phyloP scores from a whole-genome alignment of 495 filamentous ascomycete species.

The Penicillium crystallinum region DNA sequence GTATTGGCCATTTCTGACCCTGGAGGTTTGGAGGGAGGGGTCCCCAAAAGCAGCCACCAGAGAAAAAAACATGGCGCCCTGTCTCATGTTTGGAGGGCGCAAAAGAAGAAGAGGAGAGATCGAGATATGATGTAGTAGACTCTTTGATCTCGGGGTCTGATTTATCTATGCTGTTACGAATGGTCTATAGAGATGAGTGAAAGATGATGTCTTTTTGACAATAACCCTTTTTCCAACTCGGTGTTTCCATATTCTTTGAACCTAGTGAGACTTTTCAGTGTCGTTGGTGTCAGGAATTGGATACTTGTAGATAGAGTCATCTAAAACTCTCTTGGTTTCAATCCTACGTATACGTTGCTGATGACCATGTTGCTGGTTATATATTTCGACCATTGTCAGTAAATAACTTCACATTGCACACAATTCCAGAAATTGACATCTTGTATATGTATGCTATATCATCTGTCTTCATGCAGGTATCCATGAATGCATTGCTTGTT shows the following conservation, averaged over 20 bases:
- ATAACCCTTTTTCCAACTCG: not conserved
- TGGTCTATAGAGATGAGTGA: constrained; percentile 43
- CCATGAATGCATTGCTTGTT: too few species aligned
- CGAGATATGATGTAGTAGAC: constrained; percentile 20
- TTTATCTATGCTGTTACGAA: constrained; percentile 46
- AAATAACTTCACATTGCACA: too few species aligned
- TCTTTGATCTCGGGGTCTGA: constrained; percentile 18
- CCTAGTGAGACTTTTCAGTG: too few species aligned
- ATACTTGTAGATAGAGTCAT: too few species aligned
- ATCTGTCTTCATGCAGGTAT: too few species aligned
- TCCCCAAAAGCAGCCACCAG: constrained; percentile 9
- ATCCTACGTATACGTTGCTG: too few species aligned
- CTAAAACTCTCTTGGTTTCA: too few species aligned
- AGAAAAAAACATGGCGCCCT: constrained; percentile 10
- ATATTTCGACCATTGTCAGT: too few species aligned
- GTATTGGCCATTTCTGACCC: constrained; percentile 13
- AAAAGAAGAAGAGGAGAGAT: constrained; percentile 14
- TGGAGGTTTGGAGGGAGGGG: constrained; percentile 16
- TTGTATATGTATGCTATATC: too few species aligned
- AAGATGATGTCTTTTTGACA: constrained; percentile 22
- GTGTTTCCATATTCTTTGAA: not conserved
- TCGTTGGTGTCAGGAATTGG: too few species aligned
- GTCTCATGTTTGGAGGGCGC: constrained; percentile 3
- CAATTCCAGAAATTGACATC: too few species aligned
- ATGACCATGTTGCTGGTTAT: too few species aligned